Evolutionary conservation across 2,329 filamentous ascomycete species (phyloP), one percentile per base, ranked within the genome.

Genomic region (Thyridium curvatum): DNA sequence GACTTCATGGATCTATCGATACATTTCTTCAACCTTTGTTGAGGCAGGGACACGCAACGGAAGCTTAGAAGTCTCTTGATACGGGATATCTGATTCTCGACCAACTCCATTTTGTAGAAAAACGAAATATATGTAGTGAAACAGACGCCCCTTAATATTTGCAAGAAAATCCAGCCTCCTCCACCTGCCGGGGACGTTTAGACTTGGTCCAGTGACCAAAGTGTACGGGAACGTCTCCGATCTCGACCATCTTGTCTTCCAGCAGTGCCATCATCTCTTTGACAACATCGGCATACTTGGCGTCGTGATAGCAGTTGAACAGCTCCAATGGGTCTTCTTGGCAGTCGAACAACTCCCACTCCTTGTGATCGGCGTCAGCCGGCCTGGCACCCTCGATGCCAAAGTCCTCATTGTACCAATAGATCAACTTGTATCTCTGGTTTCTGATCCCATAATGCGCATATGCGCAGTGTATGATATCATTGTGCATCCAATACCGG

Each of bases 331-430:
- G 66, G 42, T 72, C 72, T 38, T 71, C 54, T 3, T 68, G 46
- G 34, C 69, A 72, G 45, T 76, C 71, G 45, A 75, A 76, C n/a
- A 75, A 42, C 47, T 75, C 72, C 71, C 72, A 75, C 45, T 75
- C 70, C 41, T 64, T 65, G 26, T 68, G 58, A 36, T 61, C 54
- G 0, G 49, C 61, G 21, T 26, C 21, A 0, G 62, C 65, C 0
- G 60, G 57, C 3, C 63, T 48, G 1, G 72, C 61, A 0, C 71
- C 71, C n/a, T 61, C 57, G 1, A 73, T 38, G 0, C 62, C 69
- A 13, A 74, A 58, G 8, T 57, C 59, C 46, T 74, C 66, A 35
- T 71, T 71, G 43, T 75, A 77, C 71, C 71, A 76, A 50, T 73
- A 75, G 14, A 75, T 76, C 3, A 76, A 46, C 59, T 76, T 76